Percentiles rank a stretch among this genome's conserved stretches.
Conservation (phyloP, 176 grass and related monocot species). For the Triticum turgidum region DNA sequence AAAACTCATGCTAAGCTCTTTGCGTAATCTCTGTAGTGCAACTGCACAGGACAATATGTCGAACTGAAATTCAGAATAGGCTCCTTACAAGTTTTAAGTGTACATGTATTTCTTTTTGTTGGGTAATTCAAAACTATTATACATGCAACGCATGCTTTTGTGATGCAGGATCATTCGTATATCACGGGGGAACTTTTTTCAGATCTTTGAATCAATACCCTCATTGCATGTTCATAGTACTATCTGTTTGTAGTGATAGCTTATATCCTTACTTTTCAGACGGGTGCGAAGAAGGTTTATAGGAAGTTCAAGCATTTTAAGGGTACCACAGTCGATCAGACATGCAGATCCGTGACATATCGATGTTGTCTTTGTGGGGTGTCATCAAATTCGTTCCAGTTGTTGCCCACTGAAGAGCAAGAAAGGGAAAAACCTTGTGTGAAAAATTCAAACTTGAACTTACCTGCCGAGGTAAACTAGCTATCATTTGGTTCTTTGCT, state of each 20-base stretch:
- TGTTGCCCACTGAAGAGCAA: slow-evolving; percentile 50
- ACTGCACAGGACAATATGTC: not conserved
- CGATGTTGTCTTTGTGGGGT: slow-evolving; percentile 81
- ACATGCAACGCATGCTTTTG: not conserved
- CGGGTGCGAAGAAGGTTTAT: slow-evolving; percentile 66
- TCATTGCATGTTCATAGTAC: not conserved
- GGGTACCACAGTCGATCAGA: slow-evolving; percentile 41
- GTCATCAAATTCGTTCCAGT: slow-evolving; percentile 62
- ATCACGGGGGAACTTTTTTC: not conserved
- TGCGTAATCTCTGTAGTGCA: not conserved
- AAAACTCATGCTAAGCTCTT: not conserved
- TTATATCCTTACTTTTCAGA: slow-evolving; percentile 54
- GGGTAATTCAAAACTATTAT: not conserved
- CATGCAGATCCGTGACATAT: slow-evolving; percentile 37
- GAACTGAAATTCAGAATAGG: not conserved
- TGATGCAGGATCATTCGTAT: not conserved
- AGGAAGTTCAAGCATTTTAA: slow-evolving; percentile 69
- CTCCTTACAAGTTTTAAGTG: not conserved
- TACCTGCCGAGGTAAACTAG: slow-evolving; percentile 54
- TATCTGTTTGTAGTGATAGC: slow-evolving; percentile 18
- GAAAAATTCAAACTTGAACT: slow-evolving; percentile 29
- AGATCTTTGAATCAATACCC: slow-evolving; percentile 3
- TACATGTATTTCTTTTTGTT: not conserved
- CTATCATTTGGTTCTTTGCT: slow-evolving; percentile 20
- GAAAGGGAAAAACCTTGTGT: slow-evolving; percentile 40